Evolutionary conservation across 2,329 filamentous ascomycete species (phyloP), one percentile per base, ranked within the genome.

Genomic region (Alternaria angustiovoidea): DNA sequence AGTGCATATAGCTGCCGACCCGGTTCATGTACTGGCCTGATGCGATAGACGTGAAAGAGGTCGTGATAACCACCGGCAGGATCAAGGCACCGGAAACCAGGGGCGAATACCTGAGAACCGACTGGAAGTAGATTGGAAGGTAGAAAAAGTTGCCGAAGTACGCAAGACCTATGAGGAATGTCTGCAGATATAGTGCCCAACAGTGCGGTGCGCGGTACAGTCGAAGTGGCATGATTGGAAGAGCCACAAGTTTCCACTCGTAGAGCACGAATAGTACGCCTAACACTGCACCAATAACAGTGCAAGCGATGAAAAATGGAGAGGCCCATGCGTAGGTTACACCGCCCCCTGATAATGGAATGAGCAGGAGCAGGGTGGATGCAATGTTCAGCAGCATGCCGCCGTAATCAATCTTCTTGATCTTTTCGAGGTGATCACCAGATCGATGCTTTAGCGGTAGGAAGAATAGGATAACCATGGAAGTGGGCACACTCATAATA

Each of bases 81-180:
- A 14, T 78, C 75, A 7, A 86, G 81, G 62, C 80, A 2, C 86
- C 87, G 2, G 87, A 86, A 20, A 77, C 75, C 14, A 84, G 72
- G 0, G 81, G 77, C 9, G 76, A 76, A 70, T 78, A 79, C n/a
- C 79, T 75, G 14, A 82, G 80, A 4, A 83, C 85, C 49, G 88
- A 88, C 64, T 89, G 87, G 39, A 87, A 85, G 70, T 88, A 90
- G 0, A 89, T 78, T 0, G 88, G 87, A 4, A 89, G 72, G 65
- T 86, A 89, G 72, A 88, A 89, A 2, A 89, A 75, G 55, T 84
- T 84, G 4, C 83, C 80, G 63, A 88, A 88, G 65, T 88, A 89
- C 0, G 84, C 83, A 11, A 85, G 79, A 3, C 88, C 87, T 20
- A 88, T 82, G 18, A 90, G 75, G 64, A 90, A 85, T 67, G 83